phyloP scores from a whole-genome alignment of 768 basidiomycete genomes.

The Tricholoma sp. region DNA sequence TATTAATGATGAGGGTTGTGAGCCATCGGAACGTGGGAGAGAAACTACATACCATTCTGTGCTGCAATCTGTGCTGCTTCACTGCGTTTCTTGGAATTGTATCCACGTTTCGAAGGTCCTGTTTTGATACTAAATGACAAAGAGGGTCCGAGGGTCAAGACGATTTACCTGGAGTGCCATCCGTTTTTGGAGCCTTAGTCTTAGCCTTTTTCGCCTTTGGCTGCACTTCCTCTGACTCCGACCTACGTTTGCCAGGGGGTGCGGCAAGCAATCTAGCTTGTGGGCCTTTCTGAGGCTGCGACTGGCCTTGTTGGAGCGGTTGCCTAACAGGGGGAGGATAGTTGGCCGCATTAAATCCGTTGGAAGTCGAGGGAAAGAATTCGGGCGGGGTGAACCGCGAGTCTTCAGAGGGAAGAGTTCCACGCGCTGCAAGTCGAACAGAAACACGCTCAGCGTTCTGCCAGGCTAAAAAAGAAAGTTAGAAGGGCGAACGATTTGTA shows the following conservation, averaged over 20 bases:
- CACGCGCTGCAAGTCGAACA: conserved; percentile 54
- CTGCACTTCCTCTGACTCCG: conserved; percentile 34
- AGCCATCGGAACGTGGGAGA: conserved; percentile 2
- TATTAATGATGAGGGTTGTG: not conserved
- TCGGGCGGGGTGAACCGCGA: conserved; percentile 10
- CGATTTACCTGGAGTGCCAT: conserved; percentile 13
- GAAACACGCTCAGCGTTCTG: conserved; percentile 52
- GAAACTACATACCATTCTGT: conserved; percentile 48
- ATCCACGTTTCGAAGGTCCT: conserved; percentile 58
- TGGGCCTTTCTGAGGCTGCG: conserved; percentile 2
- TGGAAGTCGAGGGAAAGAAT: conserved; percentile 6
- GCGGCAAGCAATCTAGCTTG: conserved; percentile 15
- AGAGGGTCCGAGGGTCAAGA: not conserved
- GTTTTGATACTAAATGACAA: conserved; percentile 8
- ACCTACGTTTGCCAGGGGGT: conserved; percentile 27
- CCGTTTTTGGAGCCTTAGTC: conserved; percentile 28
- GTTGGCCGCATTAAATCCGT: conserved; percentile 10
- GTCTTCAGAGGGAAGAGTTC: conserved; percentile 24
- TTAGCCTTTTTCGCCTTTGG: conserved; percentile 46
- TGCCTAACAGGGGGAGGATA: conserved; percentile 3
- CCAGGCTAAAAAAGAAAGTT: conserved; percentile 33
- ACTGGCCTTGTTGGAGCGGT: not conserved
- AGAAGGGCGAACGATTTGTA: conserved; percentile 5
- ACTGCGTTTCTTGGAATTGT: conserved; percentile 66
- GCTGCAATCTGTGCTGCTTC: conserved; percentile 63